phyloP scores from a whole-genome alignment of 495 filamentous ascomycete species.

The Bacidia gigantensis region DNA sequence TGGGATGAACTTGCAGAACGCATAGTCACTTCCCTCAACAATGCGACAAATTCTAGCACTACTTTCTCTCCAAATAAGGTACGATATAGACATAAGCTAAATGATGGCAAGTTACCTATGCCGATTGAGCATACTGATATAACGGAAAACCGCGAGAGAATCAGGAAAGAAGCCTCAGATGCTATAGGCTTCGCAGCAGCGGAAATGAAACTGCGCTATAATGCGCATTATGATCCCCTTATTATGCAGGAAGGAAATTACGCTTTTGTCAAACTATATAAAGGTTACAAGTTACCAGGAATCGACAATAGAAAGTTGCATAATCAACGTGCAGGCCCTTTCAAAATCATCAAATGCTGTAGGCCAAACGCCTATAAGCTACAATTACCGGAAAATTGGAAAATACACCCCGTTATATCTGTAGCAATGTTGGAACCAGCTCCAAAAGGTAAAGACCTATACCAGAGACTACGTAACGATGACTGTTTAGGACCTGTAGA shows the following conservation, averaged over 20 bases:
- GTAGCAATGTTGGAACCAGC: neutral
- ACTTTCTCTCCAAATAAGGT: neutral
- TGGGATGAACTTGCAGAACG: neutral
- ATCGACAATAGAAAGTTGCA: neutral
- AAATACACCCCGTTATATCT: neutral
- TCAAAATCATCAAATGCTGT: neutral
- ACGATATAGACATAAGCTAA: neutral
- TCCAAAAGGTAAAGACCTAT: neutral
- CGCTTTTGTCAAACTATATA: neutral
- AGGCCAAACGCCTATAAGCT: neutral
- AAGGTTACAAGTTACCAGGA: neutral
- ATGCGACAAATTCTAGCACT: neutral
- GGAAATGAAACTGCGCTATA: neutral
- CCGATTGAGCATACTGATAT: neutral
- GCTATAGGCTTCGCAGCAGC: neutral
- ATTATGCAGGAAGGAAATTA: neutral
- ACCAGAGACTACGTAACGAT: neutral
- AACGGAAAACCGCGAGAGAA: neutral
- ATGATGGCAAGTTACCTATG: neutral
- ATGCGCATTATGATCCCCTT: neutral
- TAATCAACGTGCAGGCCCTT: neutral
- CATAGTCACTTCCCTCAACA: neutral
- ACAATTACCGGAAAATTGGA: neutral
- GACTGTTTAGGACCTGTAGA: neutral
- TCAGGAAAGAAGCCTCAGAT: neutral